Evolutionary conservation across 345 rosid genomes (phyloP).

Genomic region (Gossypium turneri): DNA sequence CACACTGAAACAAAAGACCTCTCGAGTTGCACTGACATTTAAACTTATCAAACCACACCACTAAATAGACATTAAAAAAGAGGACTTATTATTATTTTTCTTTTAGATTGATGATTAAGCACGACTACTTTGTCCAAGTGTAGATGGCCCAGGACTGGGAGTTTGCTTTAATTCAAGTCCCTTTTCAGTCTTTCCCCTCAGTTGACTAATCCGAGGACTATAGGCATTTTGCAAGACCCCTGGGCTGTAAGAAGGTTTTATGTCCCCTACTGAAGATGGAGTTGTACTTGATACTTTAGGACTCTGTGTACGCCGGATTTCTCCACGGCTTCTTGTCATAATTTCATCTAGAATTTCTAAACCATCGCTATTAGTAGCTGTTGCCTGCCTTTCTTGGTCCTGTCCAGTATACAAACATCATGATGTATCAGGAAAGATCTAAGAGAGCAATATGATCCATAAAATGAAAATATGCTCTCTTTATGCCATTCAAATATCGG

Average conservation of each 20-base stretch:
- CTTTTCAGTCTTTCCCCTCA: slow-evolving; percentile 25
- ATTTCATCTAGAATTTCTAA: slow-evolving; percentile 65
- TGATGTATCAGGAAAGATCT: background rate
- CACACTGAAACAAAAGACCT: slow-evolving; percentile 29
- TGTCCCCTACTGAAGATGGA: slow-evolving; percentile 32
- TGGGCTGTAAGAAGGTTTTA: slow-evolving; percentile 43
- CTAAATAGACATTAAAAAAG: background rate
- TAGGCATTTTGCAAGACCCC: slow-evolving; percentile 26
- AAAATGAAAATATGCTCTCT: background rate
- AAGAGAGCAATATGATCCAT: background rate
- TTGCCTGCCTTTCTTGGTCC: slow-evolving; percentile 42
- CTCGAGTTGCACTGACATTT: slow-evolving; percentile 39
- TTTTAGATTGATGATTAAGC: slow-evolving; percentile 34
- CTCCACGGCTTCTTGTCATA: slow-evolving; percentile 71
- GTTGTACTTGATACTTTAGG: slow-evolving; percentile 54
- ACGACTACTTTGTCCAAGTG: slow-evolving; percentile 31
- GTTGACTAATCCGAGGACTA: slow-evolving; percentile 40
- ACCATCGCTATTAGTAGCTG: slow-evolving; percentile 30
- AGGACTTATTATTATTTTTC: background rate
- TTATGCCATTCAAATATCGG: background rate
- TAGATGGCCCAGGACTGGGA: slow-evolving; percentile 53
- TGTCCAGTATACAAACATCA: slow-evolving; percentile 20
- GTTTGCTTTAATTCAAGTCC: slow-evolving; percentile 29
- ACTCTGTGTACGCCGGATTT: slow-evolving; percentile 50
- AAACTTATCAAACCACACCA: slow-evolving; percentile 15